Conservation (phyloP, 371 early-diverging fungal species). For the Mucor sp. region DNA sequence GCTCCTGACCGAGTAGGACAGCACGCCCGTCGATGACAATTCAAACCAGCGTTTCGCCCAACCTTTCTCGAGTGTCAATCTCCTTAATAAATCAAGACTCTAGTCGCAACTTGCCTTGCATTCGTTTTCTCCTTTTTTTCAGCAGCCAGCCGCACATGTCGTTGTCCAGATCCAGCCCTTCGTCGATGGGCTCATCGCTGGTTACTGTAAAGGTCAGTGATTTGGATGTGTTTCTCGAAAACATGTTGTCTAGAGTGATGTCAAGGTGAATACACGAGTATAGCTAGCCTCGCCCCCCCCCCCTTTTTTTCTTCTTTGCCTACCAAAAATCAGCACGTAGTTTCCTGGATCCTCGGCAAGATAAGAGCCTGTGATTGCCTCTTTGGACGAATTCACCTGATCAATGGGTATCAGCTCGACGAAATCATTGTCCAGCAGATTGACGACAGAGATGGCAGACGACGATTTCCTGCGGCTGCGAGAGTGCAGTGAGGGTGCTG, state of each 20-base stretch:
- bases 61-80: conserved; percentile 25
- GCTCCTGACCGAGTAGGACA: conserved; percentile 61
- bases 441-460: conserved; percentile 9
- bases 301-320: not conserved
- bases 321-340: conserved; percentile 49
- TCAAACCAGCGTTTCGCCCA: conserved; percentile 79
- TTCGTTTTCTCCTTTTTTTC: conserved; percentile 84
- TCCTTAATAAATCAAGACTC: not conserved
- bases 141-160: conserved; percentile 68
- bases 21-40: conserved; percentile 51
- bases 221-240: conserved; percentile 89
- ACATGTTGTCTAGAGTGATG: conserved; percentile 71
- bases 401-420: conserved; percentile 17
- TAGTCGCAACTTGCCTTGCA: conserved; percentile 58
- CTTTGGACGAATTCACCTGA: conserved; percentile 20
- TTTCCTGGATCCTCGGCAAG: conserved; percentile 41
- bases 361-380: conserved; percentile 18
- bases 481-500: not conserved
- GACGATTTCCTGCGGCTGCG: conserved; percentile 8
- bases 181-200: conserved; percentile 19
- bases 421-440: conserved; percentile 23
- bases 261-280: no score
- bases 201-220: conserved; percentile 80
- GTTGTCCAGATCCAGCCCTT: conserved; percentile 18
- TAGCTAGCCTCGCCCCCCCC: no score